Base-by-base conservation (phyloP, 306 rosid species). In the Cucurbita pepo region DNA sequence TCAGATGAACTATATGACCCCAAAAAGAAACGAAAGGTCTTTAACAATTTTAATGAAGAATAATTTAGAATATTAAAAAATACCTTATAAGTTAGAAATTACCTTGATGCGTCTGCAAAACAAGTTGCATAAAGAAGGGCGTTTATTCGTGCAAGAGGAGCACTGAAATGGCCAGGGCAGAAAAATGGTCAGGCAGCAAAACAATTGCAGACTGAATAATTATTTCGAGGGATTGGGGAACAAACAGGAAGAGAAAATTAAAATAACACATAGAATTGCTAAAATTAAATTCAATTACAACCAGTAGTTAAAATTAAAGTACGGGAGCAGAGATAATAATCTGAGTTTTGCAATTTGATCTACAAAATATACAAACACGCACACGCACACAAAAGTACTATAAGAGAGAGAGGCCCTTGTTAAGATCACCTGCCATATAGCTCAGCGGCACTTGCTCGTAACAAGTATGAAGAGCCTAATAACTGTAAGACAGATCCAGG, bases 101-200 rank as follows among this genome's bases (percentile, higher is more conserved):
- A 94, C 97, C 98, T 94, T 77, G 96, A 87, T 54, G 90, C 85
- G 81, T 94, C 98, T 73, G 96, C 88, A 87, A 88, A 94, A 82
- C 97, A 90, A 57, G 97, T 90, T 75, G 97, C 94, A 82, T 94
- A 91, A 76, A 90, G 86, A 65, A 90, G 79, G 0, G 89, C 96
- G 83, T 94, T 89, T 78, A 89, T 83, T 79, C 88, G 91, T 21
- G 96, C 82, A 61, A 90, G 96, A 7, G 96, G 91, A 66, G 97
- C 62, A 69, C 98, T 94, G 76, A 71, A 37, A 74, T 8, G n/a
- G 18, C 53, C 52, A 44, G n/a, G 58, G 56, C 16, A 74, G 52
- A 30, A 48, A 58, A 65, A 9, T 60, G 21, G 65, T 69, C 76
- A 71, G 77, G 45, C 71, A 70, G 12, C n/a, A 72, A 70, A 53